A percentile compares a stretch with the other conserved stretches of the same genome.
phyloP scores from a whole-genome alignment of 176 grass and related monocot species.

The barley (Hordeum vulgare) region MorexV3_pseudomolecules_assembly NC_058524.1:476487188-476487687 shows the following conservation, averaged over 20 bases:
- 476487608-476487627: constrained; percentile 13
- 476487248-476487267: background rate
- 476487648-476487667: background rate
- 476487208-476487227: background rate
- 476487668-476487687: background rate
- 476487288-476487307: background rate
- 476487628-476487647: background rate
- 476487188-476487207: background rate
- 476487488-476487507: background rate
- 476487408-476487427: constrained; percentile 71
- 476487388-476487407: constrained; percentile 65
- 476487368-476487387: constrained; percentile 44
- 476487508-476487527: background rate
- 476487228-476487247: background rate
- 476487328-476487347: background rate
- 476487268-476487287: background rate
- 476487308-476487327: background rate
- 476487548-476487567: background rate
- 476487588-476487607: background rate
- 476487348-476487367: background rate
- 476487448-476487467: constrained; percentile 46
- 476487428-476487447: constrained; percentile 44
- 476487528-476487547: background rate
- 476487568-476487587: background rate
- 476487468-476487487: background rate